phyloP scores from a whole-genome alignment of 345 rosid species.

The Theobroma cacao region DNA sequence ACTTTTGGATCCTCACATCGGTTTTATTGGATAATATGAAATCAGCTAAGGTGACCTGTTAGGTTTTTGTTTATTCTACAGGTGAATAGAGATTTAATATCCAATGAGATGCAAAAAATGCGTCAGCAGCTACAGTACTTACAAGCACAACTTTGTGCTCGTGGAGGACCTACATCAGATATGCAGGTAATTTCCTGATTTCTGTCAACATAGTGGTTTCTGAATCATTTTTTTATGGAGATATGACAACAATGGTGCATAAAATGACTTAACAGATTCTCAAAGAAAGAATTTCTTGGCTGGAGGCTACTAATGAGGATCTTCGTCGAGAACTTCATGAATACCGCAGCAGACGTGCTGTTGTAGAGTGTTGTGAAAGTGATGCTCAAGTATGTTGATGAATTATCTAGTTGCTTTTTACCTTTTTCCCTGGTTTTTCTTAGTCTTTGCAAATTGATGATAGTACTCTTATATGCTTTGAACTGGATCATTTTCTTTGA shows the following conservation, averaged over 20 bases:
- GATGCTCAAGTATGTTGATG: conserved; percentile 45
- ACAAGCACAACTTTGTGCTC: conserved; percentile 68
- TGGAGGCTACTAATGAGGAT: conserved; percentile 66
- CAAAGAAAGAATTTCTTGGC: conserved; percentile 59
- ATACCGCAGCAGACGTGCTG: conserved; percentile 55
- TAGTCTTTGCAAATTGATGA: neutral
- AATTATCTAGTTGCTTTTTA: neutral
- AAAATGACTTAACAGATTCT: conserved; percentile 41
- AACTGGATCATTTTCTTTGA: conserved; percentile 5
- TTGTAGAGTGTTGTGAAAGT: conserved; percentile 44
- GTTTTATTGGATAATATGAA: neutral
- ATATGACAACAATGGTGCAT: neutral
- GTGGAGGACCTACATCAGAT: conserved; percentile 48
- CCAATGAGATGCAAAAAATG: conserved; percentile 70
- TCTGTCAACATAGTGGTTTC: conserved; percentile 12
- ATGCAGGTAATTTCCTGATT: conserved; percentile 40
- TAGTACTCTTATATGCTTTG: neutral
- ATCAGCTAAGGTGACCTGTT: neutral
- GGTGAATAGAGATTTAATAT: conserved; percentile 72
- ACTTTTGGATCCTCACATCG: neutral
- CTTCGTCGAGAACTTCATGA: conserved; percentile 73
- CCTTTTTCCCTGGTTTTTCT: neutral
- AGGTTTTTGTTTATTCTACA: conserved; percentile 23
- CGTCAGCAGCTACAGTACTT: conserved; percentile 63
- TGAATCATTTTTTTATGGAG: neutral